These are phyloP conservation scores for Aspergillus brasiliensis DNA, from an alignment of 2,329 filamentous ascomycete species.

Conservation along the genomic window DNA sequence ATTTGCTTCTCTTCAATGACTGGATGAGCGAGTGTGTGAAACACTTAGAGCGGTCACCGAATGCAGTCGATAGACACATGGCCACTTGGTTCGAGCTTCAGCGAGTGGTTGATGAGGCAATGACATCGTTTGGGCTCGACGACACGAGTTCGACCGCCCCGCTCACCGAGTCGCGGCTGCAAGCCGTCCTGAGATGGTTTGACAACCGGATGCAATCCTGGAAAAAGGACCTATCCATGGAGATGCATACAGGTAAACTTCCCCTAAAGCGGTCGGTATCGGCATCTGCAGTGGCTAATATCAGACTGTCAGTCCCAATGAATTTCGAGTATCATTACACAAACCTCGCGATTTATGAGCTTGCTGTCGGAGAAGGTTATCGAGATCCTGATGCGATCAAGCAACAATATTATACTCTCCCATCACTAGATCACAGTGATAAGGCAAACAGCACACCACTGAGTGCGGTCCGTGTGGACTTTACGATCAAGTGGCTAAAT, in stretches of 20 bases:
- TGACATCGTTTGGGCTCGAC: constrained; percentile 39
- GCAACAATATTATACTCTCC: constrained; percentile 36
- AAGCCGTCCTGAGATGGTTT: constrained; percentile 38
- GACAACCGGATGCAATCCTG: constrained; percentile 39
- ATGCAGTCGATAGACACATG: constrained; percentile 32
- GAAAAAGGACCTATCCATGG: constrained; percentile 31
- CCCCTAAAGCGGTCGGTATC: neutral
- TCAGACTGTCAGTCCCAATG: constrained; percentile 13
- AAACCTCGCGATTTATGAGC: constrained; percentile 16
- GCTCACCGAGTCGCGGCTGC: constrained; percentile 37
- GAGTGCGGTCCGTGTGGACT: constrained; percentile 38
- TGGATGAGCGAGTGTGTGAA: constrained; percentile 39
- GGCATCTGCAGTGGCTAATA: neutral
- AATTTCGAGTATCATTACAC: constrained; percentile 21
- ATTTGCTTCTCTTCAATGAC: constrained; percentile 38
- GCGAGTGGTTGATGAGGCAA: constrained; percentile 36
- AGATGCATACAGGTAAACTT: constrained; percentile 33
- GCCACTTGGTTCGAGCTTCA: constrained; percentile 40
- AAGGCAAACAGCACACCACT: constrained; percentile 19
- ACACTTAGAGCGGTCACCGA: constrained; percentile 33
- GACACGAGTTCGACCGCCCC: constrained; percentile 36
- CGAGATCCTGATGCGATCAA: constrained; percentile 39
- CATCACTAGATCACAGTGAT: constrained; percentile 23
- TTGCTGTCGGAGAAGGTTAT: constrained; percentile 28
- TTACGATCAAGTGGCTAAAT: constrained; percentile 42